Evolutionary conservation across 2,329 filamentous ascomycete genomes (phyloP).

Genomic region (Mycogone perniciosa): DNA sequence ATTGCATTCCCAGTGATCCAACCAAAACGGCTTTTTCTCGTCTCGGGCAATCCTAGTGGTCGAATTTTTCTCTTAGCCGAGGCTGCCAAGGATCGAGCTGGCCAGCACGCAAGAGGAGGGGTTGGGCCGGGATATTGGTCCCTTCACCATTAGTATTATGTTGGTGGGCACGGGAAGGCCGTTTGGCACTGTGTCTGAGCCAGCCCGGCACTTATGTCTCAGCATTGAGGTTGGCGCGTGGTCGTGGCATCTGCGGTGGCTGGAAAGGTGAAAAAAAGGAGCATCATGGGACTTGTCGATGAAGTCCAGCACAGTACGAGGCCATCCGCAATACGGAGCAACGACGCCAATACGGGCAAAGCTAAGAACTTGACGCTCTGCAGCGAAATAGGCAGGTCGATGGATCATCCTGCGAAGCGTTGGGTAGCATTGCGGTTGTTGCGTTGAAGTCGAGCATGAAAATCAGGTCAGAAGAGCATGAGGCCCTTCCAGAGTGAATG

Average conservation of each 20-base stretch:
- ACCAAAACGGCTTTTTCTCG: too few relatives aligned
- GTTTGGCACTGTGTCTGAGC: neutral
- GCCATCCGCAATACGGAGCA: neutral
- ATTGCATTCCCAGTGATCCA: too few relatives aligned
- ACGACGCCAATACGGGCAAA: neutral
- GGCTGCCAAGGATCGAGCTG: neutral
- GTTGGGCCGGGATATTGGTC: conserved; percentile 5
- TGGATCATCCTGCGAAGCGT: neutral
- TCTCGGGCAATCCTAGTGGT: neutral
- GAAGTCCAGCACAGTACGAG: neutral
- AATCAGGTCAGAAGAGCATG: too few relatives aligned
- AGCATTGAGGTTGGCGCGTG: conserved; percentile 3
- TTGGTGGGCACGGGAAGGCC: neutral
- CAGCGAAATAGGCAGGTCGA: neutral
- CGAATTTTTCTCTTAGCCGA: neutral
- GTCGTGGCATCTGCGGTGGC: conserved; percentile 8
- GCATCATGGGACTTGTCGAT: neutral
- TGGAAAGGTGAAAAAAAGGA: conserved; percentile 3
- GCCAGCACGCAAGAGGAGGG: conserved; percentile 5
- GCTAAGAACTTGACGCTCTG: neutral
- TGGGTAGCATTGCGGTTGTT: neutral
- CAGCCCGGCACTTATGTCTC: neutral
- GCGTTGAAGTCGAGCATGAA: too few relatives aligned
- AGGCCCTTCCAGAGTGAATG: too few relatives aligned
- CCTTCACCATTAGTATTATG: neutral